Base-by-base conservation (phyloP, 1,284 basidiomycete species). In the Porodaedalea pini region DNA sequence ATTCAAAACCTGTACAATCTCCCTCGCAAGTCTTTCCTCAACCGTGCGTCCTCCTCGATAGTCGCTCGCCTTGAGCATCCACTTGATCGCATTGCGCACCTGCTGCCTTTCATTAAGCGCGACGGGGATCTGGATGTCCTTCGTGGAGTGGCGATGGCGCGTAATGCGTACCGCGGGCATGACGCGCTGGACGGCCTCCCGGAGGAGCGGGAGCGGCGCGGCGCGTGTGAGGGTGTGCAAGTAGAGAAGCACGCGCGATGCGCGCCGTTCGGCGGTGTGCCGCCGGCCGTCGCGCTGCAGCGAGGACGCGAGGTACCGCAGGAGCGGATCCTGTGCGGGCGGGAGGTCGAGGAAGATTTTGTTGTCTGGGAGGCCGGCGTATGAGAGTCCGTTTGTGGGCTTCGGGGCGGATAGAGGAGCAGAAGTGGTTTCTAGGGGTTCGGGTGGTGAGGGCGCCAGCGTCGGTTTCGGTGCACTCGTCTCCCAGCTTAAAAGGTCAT, bases 21-120 rank as follows among this genome's bases (percentile, higher is more conserved):
- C 90, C 67, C 83, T 76, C 40, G 91, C 91, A 58, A 94, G 69
- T 57, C 90, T 75, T 66, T 87, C 82, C 63, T 83, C 81, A 2
- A 88, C 59, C 6, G 70, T 76, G 58, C 77, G 73, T 5, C 84
- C 88, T 0, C 75, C 69, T 59, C 73, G 72, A 40, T 69, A 73
- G 58, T 84, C 75, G 54, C 80, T 78, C 7, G 80, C 81, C 10
- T 84, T 73, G 51, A 91, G 63, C 17, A 94, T 82, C 78, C 85
- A 88, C 59, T 75, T 67, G 34, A 94, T 75, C 2, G 83, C 91
- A 54, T 72, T 77, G 29, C 78, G 76, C 32, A 84, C 80, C 44
- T 92, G 78, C 72, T 92, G 88, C 66, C 89, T 83, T 73, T 94
- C 92, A 54, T 76, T 84, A 58, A 94, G 74, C 5, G 89, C 82